These are phyloP conservation scores for Leccinum subtestaceum DNA, from an alignment of 768 basidiomycete species.

Conservation along the genomic window DNA sequence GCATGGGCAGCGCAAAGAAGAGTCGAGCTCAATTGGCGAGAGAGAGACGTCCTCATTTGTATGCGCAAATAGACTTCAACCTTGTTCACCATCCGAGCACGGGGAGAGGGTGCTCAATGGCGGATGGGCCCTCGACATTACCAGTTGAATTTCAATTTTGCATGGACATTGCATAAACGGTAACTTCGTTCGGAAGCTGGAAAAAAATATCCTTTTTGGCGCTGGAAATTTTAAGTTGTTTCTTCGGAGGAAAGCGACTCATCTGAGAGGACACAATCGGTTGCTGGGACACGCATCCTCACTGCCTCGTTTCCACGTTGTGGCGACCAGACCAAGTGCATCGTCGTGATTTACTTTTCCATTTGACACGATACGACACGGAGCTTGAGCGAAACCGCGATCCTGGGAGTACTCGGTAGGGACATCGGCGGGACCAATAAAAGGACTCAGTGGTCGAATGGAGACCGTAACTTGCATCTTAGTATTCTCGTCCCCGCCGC, in stretches of 20 bases:
- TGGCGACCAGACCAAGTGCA: not conserved
- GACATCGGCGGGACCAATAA: not conserved
- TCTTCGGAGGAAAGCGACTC: not conserved
- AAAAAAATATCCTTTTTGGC: not conserved
- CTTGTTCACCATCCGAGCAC: not conserved
- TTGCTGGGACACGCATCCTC: not conserved
- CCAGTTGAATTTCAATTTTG: too few relatives aligned
- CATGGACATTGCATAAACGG: too few relatives aligned
- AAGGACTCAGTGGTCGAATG: not conserved
- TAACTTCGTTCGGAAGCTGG: too few relatives aligned
- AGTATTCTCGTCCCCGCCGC: not conserved
- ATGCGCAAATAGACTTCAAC: too few relatives aligned
- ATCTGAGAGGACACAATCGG: not conserved
- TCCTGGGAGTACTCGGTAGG: not conserved
- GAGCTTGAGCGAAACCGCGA: not conserved
- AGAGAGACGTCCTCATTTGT: too few relatives aligned
- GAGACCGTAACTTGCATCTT: not conserved
- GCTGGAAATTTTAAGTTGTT: not conserved
- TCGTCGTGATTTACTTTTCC: not conserved
- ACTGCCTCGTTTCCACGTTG: not conserved
- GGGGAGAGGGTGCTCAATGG: constrained; percentile 41
- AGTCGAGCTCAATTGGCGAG: too few relatives aligned
- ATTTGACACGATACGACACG: not conserved
- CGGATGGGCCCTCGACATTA: constrained; percentile 70
- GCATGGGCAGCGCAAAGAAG: too few relatives aligned